phyloP scores from a whole-genome alignment of 768 basidiomycete species.

The Piloderma croceum region DNA sequence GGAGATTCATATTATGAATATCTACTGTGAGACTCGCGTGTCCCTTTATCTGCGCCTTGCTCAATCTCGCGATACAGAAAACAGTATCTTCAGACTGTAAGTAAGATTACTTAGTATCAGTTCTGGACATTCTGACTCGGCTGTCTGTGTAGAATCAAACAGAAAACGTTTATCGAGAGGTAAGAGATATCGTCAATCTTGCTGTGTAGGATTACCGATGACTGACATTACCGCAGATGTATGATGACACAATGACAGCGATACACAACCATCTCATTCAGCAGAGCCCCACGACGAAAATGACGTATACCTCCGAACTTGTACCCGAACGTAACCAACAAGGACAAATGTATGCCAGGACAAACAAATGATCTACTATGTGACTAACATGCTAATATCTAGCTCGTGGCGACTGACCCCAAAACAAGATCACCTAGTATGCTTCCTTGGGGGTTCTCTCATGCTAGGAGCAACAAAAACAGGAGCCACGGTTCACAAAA shows the following conservation, averaged over 20 bases:
- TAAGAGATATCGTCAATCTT: conserved; percentile 25
- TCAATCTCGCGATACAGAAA: conserved; percentile 50
- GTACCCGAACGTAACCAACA: conserved; percentile 41
- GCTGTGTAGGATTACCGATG: neutral
- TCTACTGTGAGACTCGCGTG: conserved; percentile 62
- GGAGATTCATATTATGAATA: conserved; percentile 96
- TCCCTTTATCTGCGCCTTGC: too few relatives aligned
- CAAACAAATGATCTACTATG: too few relatives aligned
- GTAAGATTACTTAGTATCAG: neutral
- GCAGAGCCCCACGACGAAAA: conserved; percentile 48
- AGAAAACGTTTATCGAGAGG: conserved; percentile 73
- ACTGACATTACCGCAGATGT: conserved; percentile 56
- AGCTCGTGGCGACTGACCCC: conserved; percentile 68
- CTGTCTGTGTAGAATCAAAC: conserved; percentile 52
- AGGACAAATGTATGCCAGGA: neutral
- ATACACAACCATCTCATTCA: conserved; percentile 72
- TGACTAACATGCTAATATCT: too few relatives aligned
- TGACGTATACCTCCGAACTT: conserved; percentile 82
- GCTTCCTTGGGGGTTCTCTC: conserved; percentile 89
- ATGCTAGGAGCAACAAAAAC: conserved; percentile 80
- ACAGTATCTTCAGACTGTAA: conserved; percentile 78
- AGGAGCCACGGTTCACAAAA: conserved; percentile 45
- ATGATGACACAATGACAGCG: conserved; percentile 78
- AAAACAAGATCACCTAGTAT: conserved; percentile 95
- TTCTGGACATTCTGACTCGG: conserved; percentile 10